A percentile compares a stretch with the other conserved stretches of the same genome.
Conservation (phyloP, 257 asterid genomes). For the Petunia secreta region DNA sequence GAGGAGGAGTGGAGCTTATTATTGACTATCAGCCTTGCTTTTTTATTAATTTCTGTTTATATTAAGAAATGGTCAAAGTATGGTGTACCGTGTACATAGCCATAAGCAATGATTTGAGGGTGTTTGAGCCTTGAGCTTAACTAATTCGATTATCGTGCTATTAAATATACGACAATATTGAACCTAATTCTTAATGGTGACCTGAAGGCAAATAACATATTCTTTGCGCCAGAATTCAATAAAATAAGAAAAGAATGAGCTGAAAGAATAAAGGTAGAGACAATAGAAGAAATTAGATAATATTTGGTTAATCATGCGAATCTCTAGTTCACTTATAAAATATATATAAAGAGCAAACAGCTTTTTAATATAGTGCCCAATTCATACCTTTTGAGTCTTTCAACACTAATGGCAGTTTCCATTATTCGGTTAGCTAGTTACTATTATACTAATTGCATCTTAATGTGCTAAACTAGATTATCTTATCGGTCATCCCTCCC, state of each 20-base stretch:
- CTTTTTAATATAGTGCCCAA: neutral
- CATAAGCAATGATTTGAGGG: conserved; percentile 23
- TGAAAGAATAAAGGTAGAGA: neutral
- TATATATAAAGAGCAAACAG: neutral
- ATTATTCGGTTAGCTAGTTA: neutral
- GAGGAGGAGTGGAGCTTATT: neutral
- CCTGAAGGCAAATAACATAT: neutral
- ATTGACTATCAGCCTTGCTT: neutral
- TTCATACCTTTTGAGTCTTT: neutral
- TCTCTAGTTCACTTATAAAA: conserved; percentile 4
- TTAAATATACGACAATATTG: neutral
- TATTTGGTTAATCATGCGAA: neutral
- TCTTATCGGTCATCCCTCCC: neutral
- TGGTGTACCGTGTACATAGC: neutral
- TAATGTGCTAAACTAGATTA: neutral
- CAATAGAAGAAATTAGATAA: neutral
- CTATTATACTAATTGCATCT: neutral
- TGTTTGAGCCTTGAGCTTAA: conserved; percentile 16
- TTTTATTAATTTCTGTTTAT: neutral
- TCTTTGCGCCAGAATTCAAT: neutral
- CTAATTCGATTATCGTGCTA: conserved; percentile 6
- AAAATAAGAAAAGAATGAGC: neutral
- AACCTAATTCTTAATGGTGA: neutral
- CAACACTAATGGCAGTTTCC: conserved; percentile 17
- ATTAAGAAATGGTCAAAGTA: neutral